Conservation (phyloP, 768 basidiomycete species). For the Hygrocybe punicea region DNA sequence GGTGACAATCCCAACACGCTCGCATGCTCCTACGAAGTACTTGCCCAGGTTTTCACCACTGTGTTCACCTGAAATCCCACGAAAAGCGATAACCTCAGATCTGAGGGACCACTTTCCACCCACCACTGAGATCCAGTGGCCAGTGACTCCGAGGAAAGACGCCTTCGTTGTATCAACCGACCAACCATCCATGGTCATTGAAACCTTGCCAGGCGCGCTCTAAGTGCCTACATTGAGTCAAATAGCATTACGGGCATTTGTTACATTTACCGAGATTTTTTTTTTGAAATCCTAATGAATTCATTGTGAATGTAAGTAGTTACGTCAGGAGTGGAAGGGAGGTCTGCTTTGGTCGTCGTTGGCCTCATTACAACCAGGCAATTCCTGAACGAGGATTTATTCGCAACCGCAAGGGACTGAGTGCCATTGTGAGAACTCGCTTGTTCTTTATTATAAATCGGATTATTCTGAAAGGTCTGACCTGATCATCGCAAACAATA, state of each 20-base stretch:
- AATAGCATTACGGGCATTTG: background rate
- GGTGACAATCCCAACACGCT: constrained; percentile 24
- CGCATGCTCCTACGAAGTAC: too few species aligned
- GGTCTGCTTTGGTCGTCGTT: constrained; percentile 9
- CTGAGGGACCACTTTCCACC: constrained; percentile 22
- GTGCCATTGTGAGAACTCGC: background rate
- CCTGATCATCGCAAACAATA: constrained; percentile 21
- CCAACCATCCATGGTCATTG: constrained; percentile 15
- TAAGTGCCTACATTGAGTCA: too few species aligned
- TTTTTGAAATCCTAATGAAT: constrained; percentile 8
- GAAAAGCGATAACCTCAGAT: constrained; percentile 22
- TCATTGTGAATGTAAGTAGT: constrained; percentile 16
- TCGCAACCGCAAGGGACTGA: constrained; percentile 13
- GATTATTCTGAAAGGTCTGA: too few species aligned
- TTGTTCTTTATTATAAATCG: too few species aligned
- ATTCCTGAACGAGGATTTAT: constrained; percentile 16
- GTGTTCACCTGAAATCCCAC: constrained; percentile 21
- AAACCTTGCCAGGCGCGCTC: constrained; percentile 14
- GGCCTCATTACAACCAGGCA: constrained; percentile 17
- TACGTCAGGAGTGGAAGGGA: constrained; percentile 16
- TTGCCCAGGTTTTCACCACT: constrained; percentile 28
- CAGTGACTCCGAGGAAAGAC: constrained; percentile 21
- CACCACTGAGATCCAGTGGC: constrained; percentile 21
- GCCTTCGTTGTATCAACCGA: constrained; percentile 18
- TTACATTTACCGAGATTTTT: constrained; percentile 10